Evolutionary conservation across 108 stramenopile species (phyloP).

Genomic region (Pseudonitzschia delicatissima): DNA sequence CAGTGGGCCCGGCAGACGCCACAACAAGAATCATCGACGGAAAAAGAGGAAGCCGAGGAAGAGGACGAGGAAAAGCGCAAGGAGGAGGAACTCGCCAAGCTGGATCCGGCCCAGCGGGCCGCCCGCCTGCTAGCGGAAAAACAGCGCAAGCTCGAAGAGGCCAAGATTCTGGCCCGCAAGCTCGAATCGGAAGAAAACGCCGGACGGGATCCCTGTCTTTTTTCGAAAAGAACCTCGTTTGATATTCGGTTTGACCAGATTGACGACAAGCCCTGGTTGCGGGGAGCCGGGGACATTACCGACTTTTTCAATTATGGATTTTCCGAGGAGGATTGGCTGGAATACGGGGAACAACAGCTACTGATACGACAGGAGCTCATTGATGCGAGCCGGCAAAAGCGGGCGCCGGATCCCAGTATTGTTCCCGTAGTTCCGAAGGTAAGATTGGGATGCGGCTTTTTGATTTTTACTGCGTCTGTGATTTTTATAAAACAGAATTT

Average conservation of each 20-base stretch:
- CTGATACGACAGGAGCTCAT: constrained; percentile 84
- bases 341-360: constrained; percentile 79
- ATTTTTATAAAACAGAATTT: constrained; percentile 5
- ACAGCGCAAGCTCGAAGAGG: constrained; percentile 77
- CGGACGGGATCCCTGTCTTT: constrained; percentile 85
- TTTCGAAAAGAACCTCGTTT: constrained; percentile 87
- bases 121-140: constrained; percentile 61
- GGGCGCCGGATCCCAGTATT: constrained; percentile 75
- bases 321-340: constrained; percentile 83
- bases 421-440: constrained; percentile 65
- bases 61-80: constrained; percentile 17
- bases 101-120: constrained; percentile 79
- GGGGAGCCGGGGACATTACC: constrained; percentile 55
- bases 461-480: no score
- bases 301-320: constrained; percentile 90
- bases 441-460: no score
- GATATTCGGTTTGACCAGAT: constrained; percentile 92
- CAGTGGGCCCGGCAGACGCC: constrained; percentile 60
- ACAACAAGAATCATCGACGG: constrained; percentile 2
- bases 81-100: constrained; percentile 59
- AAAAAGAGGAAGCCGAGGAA: constrained; percentile 16
- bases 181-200: constrained; percentile 86
- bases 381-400: constrained; percentile 75
- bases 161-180: constrained; percentile 59
- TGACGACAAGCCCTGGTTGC: constrained; percentile 88